A percentile compares a stretch with the other conserved stretches of the same genome.
These are phyloP conservation scores for Arthroderma sp. DNA, from an alignment of 2,329 filamentous ascomycete genomes.

Conservation along the genomic window DNA sequence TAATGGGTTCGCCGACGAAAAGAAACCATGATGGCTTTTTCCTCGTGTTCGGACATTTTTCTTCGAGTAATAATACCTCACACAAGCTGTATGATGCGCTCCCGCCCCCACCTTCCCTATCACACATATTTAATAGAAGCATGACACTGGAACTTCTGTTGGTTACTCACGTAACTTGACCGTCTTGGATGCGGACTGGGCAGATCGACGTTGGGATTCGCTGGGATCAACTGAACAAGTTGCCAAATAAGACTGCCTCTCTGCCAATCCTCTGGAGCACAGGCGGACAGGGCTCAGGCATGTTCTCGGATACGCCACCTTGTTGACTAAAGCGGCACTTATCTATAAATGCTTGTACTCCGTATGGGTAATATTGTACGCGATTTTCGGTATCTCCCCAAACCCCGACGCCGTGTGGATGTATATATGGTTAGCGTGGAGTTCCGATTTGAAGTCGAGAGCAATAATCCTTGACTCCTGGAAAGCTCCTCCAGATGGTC, in stretches of 20 bases:
- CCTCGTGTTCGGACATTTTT: conserved; percentile 5
- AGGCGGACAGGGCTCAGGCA: conserved; percentile 4
- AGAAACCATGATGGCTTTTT: conserved; percentile 3
- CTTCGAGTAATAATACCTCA: background rate
- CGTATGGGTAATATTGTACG: background rate
- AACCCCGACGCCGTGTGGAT: conserved; percentile 1
- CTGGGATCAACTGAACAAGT: background rate
- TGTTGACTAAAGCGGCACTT: background rate
- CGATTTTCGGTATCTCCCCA: conserved; percentile 3
- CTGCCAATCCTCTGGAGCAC: background rate
- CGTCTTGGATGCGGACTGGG: background rate
- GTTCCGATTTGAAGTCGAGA: background rate
- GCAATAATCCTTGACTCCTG: background rate
- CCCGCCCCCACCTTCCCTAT: background rate
- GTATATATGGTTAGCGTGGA: background rate
- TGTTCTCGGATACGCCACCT: conserved; percentile 4
- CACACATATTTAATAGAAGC: background rate
- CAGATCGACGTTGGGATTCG: background rate
- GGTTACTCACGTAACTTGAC: background rate
- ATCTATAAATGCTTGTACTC: background rate
- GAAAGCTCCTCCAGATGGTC: background rate
- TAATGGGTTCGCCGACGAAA: background rate
- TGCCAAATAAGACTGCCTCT: background rate
- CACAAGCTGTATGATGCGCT: background rate
- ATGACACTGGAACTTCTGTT: background rate